phyloP scores from a whole-genome alignment of 148 eudicot genomes.

The Arctostaphylos glauca region DNA sequence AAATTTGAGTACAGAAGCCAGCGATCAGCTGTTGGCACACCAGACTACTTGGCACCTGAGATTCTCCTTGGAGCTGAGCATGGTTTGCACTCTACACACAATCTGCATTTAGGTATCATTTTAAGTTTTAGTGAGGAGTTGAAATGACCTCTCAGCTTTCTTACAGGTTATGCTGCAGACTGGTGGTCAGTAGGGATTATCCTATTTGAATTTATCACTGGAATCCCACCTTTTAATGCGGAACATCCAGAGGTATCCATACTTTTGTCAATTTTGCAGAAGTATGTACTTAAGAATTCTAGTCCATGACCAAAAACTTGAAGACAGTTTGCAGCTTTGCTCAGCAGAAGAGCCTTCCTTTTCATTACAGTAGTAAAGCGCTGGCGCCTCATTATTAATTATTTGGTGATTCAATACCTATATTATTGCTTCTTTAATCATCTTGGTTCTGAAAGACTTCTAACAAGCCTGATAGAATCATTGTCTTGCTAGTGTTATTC shows the following conservation, averaged over 20 bases:
- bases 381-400: background rate
- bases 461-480: background rate
- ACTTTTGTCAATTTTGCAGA: background rate
- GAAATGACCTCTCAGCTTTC: conserved; percentile 16
- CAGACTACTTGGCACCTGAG: conserved; percentile 78
- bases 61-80: conserved; percentile 69
- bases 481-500: background rate
- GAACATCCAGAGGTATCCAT: conserved; percentile 55
- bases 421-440: background rate
- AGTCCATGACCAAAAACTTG: background rate
- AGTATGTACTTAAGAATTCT: background rate
- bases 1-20: conserved; percentile 28
- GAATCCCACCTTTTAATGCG: conserved; percentile 57
- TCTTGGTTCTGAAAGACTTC: background rate
- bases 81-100: conserved; percentile 38
- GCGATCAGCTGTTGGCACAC: conserved; percentile 65
- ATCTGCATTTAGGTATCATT: conserved; percentile 1
- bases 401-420: background rate
- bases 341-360: too few relatives aligned
- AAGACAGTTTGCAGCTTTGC: background rate
- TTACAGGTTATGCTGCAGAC: conserved; percentile 68
- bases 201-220: conserved; percentile 55
- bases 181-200: conserved; percentile 80
- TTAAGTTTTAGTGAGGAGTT: conserved; percentile 7
- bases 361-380: too few relatives aligned